Percentiles rank a stretch among this genome's conserved stretches.
phyloP scores from a whole-genome alignment of 345 rosid genomes.

The Rhodamnia argentea region DNA sequence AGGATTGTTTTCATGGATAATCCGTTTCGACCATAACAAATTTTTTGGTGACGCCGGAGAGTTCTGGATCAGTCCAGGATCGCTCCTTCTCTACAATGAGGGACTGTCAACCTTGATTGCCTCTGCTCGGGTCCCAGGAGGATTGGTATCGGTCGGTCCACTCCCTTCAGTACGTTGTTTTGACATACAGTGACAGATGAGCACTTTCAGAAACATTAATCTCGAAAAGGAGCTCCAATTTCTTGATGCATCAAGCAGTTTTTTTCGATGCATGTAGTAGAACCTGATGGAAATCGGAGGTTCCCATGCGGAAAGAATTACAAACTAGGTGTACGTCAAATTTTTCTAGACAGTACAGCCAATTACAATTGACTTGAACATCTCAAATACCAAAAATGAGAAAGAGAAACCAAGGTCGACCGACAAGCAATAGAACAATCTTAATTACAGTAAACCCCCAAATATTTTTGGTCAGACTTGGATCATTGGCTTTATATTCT shows the following conservation, averaged over 20 bases:
- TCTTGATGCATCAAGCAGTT: neutral
- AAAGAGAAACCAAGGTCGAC: neutral
- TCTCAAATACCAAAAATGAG: neutral
- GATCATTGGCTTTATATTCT: constrained; percentile 25
- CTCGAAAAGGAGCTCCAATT: neutral
- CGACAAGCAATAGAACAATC: neutral
- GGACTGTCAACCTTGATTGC: neutral
- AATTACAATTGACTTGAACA: constrained; percentile 42
- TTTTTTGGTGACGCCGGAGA: neutral
- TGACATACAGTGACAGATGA: neutral
- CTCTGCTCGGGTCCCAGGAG: neutral
- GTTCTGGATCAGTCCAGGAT: neutral
- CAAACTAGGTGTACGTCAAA: constrained; percentile 12
- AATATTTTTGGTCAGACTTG: constrained; percentile 23
- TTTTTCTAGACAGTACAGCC: constrained; percentile 24
- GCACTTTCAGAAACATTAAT: neutral
- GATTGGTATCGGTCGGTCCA: neutral
- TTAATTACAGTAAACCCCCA: neutral
- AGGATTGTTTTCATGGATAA: neutral
- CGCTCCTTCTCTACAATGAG: neutral
- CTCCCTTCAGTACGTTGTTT: neutral
- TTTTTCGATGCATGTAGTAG: neutral
- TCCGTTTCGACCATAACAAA: neutral
- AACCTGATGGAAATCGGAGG: neutral
- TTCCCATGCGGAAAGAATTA: neutral